Base-by-base conservation (phyloP, 495 filamentous ascomycete genomes). In the Xylaria sp. region DNA sequence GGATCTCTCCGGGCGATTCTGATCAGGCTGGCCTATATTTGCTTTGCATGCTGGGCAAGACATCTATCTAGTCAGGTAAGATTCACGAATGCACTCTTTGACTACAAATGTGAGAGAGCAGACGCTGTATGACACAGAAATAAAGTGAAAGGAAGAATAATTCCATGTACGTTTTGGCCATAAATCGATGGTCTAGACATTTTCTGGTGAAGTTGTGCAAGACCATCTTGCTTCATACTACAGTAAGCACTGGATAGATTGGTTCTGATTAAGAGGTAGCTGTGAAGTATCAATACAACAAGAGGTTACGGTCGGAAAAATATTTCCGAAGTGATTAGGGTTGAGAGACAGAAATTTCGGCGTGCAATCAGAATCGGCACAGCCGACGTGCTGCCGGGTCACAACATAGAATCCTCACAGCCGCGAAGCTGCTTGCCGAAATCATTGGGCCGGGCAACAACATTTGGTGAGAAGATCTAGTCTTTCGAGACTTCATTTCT, bases 341-440 rank as follows among this genome's bases (percentile, higher is more conserved):
- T 21, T 37, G 29, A 70, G 67, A 63, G 33, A 63, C 68, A 53
- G 15, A 62, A 11, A 41, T 26, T 29, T 17, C 40, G 33, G 26
- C 67, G 26, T 69, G 55, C 48, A 67, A 69, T 41, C 35, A 31
- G 15, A 37, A n/a, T 29, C 44, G 31, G 57, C 14, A 19, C 43
- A 41, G 15, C n/a, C 44, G 52, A 59, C 55, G n/a, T 17, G 26
- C 15, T 19, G 3, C 61, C 41, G 44, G 62, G 44, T 65, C 29
- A 52, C 62, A 24, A 37, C 62, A 65, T 50, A 37, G 2, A 52
- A n/a, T 40, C 48, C 67, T 52, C 9, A 52, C 67, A 43, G 57
- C 33, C 46, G 21, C 31, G 12, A 35, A 9, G 58, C 24, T 46
- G 31, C 44, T 55, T 63, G n/a, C 58, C 58, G 68, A 53, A 12